Conservation (phyloP, 257 asterid species). For the Nicotiana otophora region DNA sequence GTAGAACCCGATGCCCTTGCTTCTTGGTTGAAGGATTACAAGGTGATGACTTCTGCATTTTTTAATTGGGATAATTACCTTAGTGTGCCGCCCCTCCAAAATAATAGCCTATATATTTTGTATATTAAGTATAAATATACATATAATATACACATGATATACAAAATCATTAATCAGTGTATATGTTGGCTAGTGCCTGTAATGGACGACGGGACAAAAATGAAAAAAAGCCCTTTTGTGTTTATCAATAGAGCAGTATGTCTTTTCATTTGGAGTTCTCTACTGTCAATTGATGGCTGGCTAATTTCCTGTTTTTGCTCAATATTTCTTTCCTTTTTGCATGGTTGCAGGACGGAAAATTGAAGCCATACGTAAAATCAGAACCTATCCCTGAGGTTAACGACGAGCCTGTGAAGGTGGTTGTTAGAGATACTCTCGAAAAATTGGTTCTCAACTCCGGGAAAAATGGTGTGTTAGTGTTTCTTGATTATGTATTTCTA, state of each 20-base stretch:
- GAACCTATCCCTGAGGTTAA: conserved; percentile 73
- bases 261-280: background rate
- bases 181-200: too few relatives aligned
- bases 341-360: conserved; percentile 50
- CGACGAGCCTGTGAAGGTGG: conserved; percentile 80
- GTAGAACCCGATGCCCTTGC: conserved; percentile 53
- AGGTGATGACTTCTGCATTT: conserved; percentile 29
- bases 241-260: too few relatives aligned
- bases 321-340: background rate
- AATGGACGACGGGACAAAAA: too few relatives aligned
- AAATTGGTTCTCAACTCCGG: conserved; percentile 66
- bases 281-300: background rate
- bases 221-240: too few relatives aligned
- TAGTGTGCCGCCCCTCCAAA: too few relatives aligned
- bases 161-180: too few relatives aligned
- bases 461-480: conserved; percentile 51
- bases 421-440: conserved; percentile 55
- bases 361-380: conserved; percentile 58
- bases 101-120: too few relatives aligned
- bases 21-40: conserved; percentile 55
- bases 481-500: too few relatives aligned
- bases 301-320: background rate
- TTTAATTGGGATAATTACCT: background rate
- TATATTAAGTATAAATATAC: too few relatives aligned
- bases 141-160: too few relatives aligned